phyloP scores from a whole-genome alignment of 345 rosid species.

The Arabis hirsuta region DNA sequence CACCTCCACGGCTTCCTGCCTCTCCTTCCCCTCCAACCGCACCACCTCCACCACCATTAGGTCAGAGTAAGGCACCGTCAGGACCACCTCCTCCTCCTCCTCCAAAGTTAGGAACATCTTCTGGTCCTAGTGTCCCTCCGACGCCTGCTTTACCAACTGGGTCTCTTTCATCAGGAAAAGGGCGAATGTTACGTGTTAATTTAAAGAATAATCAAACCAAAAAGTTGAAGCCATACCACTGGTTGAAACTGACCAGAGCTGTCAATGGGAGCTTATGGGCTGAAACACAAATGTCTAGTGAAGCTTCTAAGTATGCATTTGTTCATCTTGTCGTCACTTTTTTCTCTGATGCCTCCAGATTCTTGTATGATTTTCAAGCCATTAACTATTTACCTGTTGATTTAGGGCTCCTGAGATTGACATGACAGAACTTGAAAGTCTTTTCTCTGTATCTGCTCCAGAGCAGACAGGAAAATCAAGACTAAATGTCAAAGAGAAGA shows the following conservation, averaged over 20 bases:
- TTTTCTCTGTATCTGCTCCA: conserved; percentile 78
- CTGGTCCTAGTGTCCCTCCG: conserved; percentile 43
- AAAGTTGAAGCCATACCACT: conserved; percentile 94
- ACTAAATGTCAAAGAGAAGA: conserved; percentile 9
- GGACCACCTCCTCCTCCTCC: conserved; percentile 60
- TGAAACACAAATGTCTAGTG: conserved; percentile 86
- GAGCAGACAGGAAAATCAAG: conserved; percentile 56
- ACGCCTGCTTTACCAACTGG: conserved; percentile 66
- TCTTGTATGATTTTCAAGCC: conserved; percentile 26
- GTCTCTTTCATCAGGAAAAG: conserved; percentile 60
- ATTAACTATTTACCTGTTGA: conserved; percentile 24
- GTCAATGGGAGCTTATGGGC: conserved; percentile 98
- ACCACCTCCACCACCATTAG: conserved; percentile 59
- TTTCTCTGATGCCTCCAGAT: conserved; percentile 22
- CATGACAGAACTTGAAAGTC: conserved; percentile 91
- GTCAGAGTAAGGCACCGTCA: conserved; percentile 38
- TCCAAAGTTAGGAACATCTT: conserved; percentile 50
- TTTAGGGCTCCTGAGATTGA: conserved; percentile 94
- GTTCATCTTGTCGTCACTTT: conserved; percentile 20
- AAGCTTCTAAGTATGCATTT: conserved; percentile 74
- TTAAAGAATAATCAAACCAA: conserved; percentile 61
- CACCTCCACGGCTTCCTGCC: conserved; percentile 60
- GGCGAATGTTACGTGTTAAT: conserved; percentile 70
- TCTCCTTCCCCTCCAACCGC: conserved; percentile 36
- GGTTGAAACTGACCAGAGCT: conserved; percentile 94